Evolutionary conservation across 768 basidiomycete genomes (phyloP).

Genomic region (Amanita pseudoporphyria): DNA sequence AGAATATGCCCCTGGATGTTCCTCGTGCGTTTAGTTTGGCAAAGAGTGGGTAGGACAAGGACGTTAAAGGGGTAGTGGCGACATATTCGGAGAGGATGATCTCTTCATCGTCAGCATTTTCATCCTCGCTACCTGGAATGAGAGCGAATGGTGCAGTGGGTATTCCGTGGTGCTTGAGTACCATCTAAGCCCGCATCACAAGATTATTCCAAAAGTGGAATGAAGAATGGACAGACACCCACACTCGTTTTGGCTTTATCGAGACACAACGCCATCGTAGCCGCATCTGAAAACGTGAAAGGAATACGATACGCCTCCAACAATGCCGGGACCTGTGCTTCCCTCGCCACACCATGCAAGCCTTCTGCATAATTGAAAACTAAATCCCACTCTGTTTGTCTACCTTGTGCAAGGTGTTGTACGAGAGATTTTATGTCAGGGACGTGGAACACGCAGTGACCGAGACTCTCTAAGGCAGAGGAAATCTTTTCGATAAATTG

Average conservation of each 20-base stretch:
- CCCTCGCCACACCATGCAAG: too few relatives aligned
- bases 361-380: conserved; percentile 20
- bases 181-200: too few relatives aligned
- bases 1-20: too few relatives aligned
- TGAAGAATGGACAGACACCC: not conserved
- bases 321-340: too few relatives aligned
- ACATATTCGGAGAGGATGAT: conserved; percentile 10
- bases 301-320: too few relatives aligned
- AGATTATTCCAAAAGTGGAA: not conserved
- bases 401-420: not conserved
- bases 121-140: too few relatives aligned
- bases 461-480: not conserved
- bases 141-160: too few relatives aligned
- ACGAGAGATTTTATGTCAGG: not conserved
- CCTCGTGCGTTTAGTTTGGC: conserved; percentile 15
- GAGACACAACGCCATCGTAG: too few relatives aligned
- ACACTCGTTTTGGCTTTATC: too few relatives aligned
- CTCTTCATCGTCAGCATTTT: not conserved
- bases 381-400: conserved; percentile 14
- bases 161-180: too few relatives aligned
- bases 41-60: too few relatives aligned
- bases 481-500: not conserved
- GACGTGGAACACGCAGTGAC: not conserved
- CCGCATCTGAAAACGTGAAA: too few relatives aligned
- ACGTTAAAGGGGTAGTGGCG: conserved; percentile 6